phyloP scores from a whole-genome alignment of 1,284 basidiomycete genomes.

The Peniophora sp. region DNA sequence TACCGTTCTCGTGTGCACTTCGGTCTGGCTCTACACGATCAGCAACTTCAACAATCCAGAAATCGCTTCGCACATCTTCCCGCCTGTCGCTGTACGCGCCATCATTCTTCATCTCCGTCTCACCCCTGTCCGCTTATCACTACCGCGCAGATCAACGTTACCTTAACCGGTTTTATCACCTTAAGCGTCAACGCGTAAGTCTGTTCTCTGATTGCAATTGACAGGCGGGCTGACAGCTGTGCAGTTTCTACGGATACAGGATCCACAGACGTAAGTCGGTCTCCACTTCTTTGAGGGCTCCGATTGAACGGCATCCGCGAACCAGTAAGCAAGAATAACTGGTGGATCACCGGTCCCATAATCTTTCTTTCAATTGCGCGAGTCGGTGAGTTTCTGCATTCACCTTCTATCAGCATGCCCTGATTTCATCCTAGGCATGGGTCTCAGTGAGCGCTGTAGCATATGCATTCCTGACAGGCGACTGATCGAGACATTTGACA shows the following conservation, averaged over 20 bases:
- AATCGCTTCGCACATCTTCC: not conserved
- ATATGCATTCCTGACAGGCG: too few species aligned
- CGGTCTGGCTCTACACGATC: not conserved
- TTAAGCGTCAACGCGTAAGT: not conserved
- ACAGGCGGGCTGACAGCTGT: not conserved
- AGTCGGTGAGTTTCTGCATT: conserved; percentile 1
- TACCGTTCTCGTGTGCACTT: not conserved
- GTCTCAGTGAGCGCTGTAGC: too few species aligned
- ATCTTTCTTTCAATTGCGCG: conserved; percentile 3
- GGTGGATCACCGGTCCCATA: conserved; percentile 13
- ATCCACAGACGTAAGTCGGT: conserved; percentile 13
- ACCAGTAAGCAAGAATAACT: conserved; percentile 19
- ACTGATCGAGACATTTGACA: too few species aligned
- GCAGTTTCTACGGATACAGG: conserved; percentile 16
- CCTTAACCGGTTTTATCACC: not conserved
- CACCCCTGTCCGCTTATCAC: too few species aligned
- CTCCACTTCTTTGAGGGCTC: not conserved
- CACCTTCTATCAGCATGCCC: not conserved
- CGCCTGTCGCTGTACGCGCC: not conserved
- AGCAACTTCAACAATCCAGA: not conserved
- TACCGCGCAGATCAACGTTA: not conserved
- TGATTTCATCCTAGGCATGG: too few species aligned
- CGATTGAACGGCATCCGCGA: not conserved
- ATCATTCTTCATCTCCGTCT: not conserved
- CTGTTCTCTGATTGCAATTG: not conserved